Evolutionary conservation across 805 yeast genomes (phyloP).

Genomic region (Cyberlindnera lachancei): DNA sequence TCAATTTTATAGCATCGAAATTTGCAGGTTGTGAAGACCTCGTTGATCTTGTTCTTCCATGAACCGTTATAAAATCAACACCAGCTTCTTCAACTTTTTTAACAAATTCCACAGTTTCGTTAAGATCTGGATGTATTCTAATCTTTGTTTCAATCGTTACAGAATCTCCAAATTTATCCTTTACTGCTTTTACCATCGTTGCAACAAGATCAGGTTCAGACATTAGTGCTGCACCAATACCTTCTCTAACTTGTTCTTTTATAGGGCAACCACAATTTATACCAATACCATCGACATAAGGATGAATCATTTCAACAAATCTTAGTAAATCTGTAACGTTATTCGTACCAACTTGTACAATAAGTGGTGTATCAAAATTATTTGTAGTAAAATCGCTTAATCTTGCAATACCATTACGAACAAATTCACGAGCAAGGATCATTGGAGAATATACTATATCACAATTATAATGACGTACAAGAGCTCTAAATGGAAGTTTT

Average conservation of each 20-base stretch:
- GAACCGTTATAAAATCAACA: conserved; percentile 89
- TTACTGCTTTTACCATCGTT: conserved; percentile 78
- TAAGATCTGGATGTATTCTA: conserved; percentile 70
- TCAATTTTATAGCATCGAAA: conserved; percentile 66
- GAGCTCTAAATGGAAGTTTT: conserved; percentile 82
- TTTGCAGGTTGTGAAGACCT: conserved; percentile 80
- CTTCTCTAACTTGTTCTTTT: conserved; percentile 88
- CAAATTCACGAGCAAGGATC: conserved; percentile 95
- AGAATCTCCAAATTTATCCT: conserved; percentile 58
- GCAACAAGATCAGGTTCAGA: conserved; percentile 73
- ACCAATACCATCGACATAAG: conserved; percentile 89
- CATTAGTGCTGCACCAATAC: conserved; percentile 96
- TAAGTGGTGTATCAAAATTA: conserved; percentile 55
- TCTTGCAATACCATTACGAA: conserved; percentile 74
- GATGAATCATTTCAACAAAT: conserved; percentile 83
- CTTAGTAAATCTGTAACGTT: conserved; percentile 74
- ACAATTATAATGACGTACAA: conserved; percentile 62
- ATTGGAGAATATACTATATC: conserved; percentile 92
- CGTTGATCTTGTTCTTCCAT: conserved; percentile 82
- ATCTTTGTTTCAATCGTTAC: conserved; percentile 89
- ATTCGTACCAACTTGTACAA: conserved; percentile 88
- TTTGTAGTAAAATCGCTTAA: conserved; percentile 81
- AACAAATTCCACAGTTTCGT: conserved; percentile 69
- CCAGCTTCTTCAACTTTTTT: conserved; percentile 75
- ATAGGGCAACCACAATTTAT: conserved; percentile 98